Conservation (phyloP, 2,329 filamentous ascomycete species). For the Fusarium torreyae region DNA sequence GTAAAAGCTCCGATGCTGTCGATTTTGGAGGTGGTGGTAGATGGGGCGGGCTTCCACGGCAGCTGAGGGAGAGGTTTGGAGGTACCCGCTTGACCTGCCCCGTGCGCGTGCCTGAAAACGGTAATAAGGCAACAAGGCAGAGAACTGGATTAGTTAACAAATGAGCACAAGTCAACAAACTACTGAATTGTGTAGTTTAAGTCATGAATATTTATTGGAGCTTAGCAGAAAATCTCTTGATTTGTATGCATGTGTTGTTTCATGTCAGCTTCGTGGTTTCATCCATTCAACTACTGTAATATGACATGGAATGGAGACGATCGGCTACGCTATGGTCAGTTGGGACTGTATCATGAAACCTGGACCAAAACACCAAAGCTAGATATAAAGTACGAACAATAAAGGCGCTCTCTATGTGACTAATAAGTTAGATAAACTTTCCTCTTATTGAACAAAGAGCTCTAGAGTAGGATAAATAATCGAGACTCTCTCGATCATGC, state of each 20-base stretch:
- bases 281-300: not conserved
- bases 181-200: not conserved
- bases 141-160: conserved; percentile 20
- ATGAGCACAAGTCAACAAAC: conserved; percentile 2
- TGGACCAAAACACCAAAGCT: conserved; percentile 19
- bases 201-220: not conserved
- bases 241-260: not conserved
- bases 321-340: conserved; percentile 29
- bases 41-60: conserved; percentile 36
- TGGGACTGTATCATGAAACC: conserved; percentile 30
- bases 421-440: not conserved
- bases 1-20: conserved; percentile 38
- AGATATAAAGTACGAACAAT: not conserved
- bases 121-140: conserved; percentile 54
- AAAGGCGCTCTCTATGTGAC: not conserved
- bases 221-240: too few relatives aligned
- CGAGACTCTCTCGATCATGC: too few relatives aligned
- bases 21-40: conserved; percentile 44
- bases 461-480: too few relatives aligned
- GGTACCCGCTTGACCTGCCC: conserved; percentile 45
- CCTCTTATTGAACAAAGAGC: not conserved
- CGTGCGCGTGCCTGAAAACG: conserved; percentile 49
- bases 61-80: conserved; percentile 40
- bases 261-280: not conserved
- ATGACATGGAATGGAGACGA: conserved; percentile 11